phyloP scores from a whole-genome alignment of 768 basidiomycete species.

The Podaxis carcinomalis region DNA sequence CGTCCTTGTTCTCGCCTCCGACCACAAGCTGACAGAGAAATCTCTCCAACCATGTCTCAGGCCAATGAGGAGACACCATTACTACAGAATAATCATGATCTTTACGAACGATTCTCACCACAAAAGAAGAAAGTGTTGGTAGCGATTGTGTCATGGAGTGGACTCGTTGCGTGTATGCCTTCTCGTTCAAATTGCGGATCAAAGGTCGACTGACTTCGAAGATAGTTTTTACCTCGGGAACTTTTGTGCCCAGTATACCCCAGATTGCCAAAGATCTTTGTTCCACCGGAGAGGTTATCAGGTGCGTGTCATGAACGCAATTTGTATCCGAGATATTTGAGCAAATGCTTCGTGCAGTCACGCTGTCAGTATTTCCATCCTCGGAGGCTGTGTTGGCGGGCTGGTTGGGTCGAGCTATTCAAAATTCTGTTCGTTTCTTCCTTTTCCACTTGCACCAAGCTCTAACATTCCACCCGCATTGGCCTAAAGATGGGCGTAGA shows the following conservation, averaged over 20 bases:
- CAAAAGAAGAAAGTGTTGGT: conserved; percentile 10
- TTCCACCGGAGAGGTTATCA: conserved; percentile 54
- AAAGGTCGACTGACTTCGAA: not conserved
- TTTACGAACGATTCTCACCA: conserved; percentile 13
- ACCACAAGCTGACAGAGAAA: not conserved
- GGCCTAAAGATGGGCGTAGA: conserved; percentile 55
- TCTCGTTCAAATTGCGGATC: not conserved
- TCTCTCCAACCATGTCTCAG: not conserved
- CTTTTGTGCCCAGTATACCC: conserved; percentile 72
- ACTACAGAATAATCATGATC: conserved; percentile 4
- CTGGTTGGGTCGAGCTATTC: conserved; percentile 32
- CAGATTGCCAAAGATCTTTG: conserved; percentile 63
- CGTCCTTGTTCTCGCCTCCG: not conserved
- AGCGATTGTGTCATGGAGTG: conserved; percentile 15
- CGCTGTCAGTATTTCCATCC: conserved; percentile 31
- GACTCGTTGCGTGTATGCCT: conserved; percentile 13
- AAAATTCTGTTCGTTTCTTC: conserved; percentile 29
- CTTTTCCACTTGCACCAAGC: not conserved
- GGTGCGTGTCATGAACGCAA: conserved; percentile 28
- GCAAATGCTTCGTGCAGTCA: conserved; percentile 16
- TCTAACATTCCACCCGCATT: not conserved
- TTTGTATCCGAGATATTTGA: not conserved
- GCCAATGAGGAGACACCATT: conserved; percentile 1
- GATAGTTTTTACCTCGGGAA: conserved; percentile 62
- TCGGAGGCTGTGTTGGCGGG: conserved; percentile 28